Conservation (phyloP, 345 rosid genomes). For the Pugionium dolabratum region DNA sequence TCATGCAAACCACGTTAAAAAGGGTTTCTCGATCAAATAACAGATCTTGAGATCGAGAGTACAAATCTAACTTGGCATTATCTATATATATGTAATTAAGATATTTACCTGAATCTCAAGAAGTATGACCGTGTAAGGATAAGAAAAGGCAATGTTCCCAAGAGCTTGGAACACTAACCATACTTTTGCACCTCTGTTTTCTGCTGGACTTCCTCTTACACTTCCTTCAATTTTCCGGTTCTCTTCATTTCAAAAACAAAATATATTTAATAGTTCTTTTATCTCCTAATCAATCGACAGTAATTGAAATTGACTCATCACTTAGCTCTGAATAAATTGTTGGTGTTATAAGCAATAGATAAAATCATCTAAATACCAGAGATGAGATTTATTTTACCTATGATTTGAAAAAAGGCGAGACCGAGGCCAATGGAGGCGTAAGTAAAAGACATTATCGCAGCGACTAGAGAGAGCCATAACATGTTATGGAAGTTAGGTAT, state of each 20-base stretch:
- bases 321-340: background rate
- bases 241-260: constrained; percentile 36
- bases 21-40: constrained; percentile 1
- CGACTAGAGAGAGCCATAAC: constrained; percentile 44
- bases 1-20: constrained; percentile 5
- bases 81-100: background rate
- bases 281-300: background rate
- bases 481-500: constrained; percentile 48
- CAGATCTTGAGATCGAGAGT: no score
- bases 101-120: constrained; percentile 68
- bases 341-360: background rate
- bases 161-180: constrained; percentile 78
- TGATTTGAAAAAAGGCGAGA: constrained; percentile 36
- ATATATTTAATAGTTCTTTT: background rate
- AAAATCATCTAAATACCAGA: background rate
- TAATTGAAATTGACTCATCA: background rate
- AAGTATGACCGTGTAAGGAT: constrained; percentile 63
- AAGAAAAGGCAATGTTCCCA: constrained; percentile 83
- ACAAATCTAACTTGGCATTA: background rate
- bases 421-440: constrained; percentile 44
- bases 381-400: constrained; percentile 15
- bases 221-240: constrained; percentile 55
- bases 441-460: constrained; percentile 45
- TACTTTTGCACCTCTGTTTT: constrained; percentile 51
- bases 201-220: constrained; percentile 56